A percentile compares a stretch with the other conserved stretches of the same genome.
phyloP scores from a whole-genome alignment of 192 early-diverging fungal genomes.

The Backusella tarrabulga region DNA sequence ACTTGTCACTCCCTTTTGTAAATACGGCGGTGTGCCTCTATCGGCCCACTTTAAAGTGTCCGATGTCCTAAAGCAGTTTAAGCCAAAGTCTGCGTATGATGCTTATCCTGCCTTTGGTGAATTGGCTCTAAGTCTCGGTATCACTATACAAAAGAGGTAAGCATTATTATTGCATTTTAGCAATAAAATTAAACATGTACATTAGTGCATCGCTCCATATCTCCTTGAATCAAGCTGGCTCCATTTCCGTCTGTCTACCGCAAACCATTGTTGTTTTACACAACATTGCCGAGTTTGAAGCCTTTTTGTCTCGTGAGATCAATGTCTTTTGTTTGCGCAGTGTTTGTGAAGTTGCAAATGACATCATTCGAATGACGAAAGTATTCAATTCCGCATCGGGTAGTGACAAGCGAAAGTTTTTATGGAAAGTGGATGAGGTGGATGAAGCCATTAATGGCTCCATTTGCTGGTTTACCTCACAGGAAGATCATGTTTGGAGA shows the following conservation, averaged over 20 bases:
- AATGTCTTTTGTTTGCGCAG: slow-evolving; percentile 29
- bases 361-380: slow-evolving; percentile 14
- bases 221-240: slow-evolving; percentile 17
- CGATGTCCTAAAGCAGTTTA: background rate
- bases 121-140: slow-evolving; percentile 18
- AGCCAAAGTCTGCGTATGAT: slow-evolving; percentile 2
- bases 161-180: too few species aligned
- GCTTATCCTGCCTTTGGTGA: slow-evolving; percentile 19
- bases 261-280: slow-evolving; percentile 27
- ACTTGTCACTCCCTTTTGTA: slow-evolving; percentile 22
- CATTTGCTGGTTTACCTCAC: slow-evolving; percentile 8
- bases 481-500: slow-evolving; percentile 7
- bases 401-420: slow-evolving; percentile 19
- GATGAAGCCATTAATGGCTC: slow-evolving; percentile 33
- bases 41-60: slow-evolving; percentile 29
- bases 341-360: slow-evolving; percentile 35
- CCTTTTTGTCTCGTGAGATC: slow-evolving; percentile 32
- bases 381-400: slow-evolving; percentile 4
- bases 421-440: slow-evolving; percentile 38
- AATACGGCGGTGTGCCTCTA: slow-evolving; percentile 28
- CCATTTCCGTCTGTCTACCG: slow-evolving; percentile 29
- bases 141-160: slow-evolving; percentile 37
- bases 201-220: slow-evolving; percentile 29
- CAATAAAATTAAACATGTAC: background rate
- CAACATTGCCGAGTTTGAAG: slow-evolving; percentile 30